Evolutionary conservation across 768 basidiomycete genomes (phyloP).

Genomic region (Megacollybia marginata): DNA sequence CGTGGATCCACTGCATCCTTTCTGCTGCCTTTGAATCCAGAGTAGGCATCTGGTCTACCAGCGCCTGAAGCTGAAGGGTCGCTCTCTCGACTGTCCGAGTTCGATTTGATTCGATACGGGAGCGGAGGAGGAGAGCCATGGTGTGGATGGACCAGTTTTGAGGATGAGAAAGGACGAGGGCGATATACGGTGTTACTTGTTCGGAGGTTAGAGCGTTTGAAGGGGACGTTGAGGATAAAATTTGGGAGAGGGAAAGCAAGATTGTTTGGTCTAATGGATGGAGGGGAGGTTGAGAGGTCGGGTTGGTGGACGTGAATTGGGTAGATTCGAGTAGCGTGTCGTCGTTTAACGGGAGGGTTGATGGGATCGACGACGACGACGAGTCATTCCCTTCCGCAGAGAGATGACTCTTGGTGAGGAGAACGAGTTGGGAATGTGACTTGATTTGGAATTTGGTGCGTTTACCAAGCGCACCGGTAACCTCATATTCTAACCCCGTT

Average conservation of each 20-base stretch:
- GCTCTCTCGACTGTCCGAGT: slow-evolving; percentile 92
- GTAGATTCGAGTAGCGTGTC: slow-evolving; percentile 95
- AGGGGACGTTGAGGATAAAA: slow-evolving; percentile 85
- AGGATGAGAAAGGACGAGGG: slow-evolving; percentile 84
- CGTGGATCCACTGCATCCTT: slow-evolving; percentile 73
- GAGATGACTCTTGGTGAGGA: slow-evolving; percentile 82
- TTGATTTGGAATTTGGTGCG: slow-evolving; percentile 89
- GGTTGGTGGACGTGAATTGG: slow-evolving; percentile 76
- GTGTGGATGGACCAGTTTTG: slow-evolving; percentile 96
- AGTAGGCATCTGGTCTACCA: slow-evolving; percentile 95
- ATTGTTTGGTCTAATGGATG: slow-evolving; percentile 94
- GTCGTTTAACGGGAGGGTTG: slow-evolving; percentile 81
- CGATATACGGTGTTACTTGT: slow-evolving; percentile 89
- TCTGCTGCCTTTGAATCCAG: slow-evolving; percentile 69
- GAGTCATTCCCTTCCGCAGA: slow-evolving; percentile 21
- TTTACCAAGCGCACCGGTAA: slow-evolving; percentile 90
- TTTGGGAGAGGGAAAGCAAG: slow-evolving; percentile 84
- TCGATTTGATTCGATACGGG: slow-evolving; percentile 81
- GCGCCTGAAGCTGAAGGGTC: slow-evolving; percentile 86
- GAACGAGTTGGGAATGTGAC: slow-evolving; percentile 82
- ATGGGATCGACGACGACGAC: slow-evolving; percentile 43
- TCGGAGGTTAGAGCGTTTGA: slow-evolving; percentile 84
- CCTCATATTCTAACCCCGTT: slow-evolving; percentile 78
- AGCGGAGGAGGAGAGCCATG: slow-evolving; percentile 90
- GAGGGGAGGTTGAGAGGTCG: slow-evolving; percentile 75